A percentile compares a stretch with the other conserved stretches of the same genome.
Conservation (phyloP, 768 basidiomycete genomes). For the Megacollybia marginata region DNA sequence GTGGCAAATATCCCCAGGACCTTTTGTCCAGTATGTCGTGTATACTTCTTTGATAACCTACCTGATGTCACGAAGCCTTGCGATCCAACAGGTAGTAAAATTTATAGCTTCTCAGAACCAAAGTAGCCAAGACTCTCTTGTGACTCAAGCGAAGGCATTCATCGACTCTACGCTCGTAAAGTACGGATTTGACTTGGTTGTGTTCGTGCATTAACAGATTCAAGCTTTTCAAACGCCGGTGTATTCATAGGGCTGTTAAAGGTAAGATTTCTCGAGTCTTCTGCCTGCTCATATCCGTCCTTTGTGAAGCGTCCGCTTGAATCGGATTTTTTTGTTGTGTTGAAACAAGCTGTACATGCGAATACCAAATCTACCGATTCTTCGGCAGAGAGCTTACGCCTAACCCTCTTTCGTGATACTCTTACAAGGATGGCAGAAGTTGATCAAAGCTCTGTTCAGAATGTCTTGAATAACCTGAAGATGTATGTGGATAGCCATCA, state of each 20-base stretch:
- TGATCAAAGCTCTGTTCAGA: conserved; percentile 42
- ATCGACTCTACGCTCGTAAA: conserved; percentile 42
- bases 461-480: conserved; percentile 49
- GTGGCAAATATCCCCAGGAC: conserved; percentile 46
- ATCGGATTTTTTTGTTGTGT: conserved; percentile 42
- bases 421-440: conserved; percentile 39
- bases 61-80: conserved; percentile 28
- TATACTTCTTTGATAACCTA: neutral
- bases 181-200: conserved; percentile 21
- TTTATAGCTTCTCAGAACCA: conserved; percentile 40
- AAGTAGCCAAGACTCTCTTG: conserved; percentile 50
- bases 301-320: conserved; percentile 34
- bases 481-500: conserved; percentile 55
- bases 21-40: conserved; percentile 44
- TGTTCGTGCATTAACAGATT: neutral
- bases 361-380: conserved; percentile 23
- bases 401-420: conserved; percentile 50
- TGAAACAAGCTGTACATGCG: conserved; percentile 38
- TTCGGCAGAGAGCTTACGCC: conserved; percentile 29
- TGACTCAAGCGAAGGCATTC: conserved; percentile 49
- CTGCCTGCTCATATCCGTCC: neutral
- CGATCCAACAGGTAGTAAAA: conserved; percentile 42
- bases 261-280: conserved; percentile 23
- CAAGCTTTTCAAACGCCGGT: conserved; percentile 51
- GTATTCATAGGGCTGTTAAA: conserved; percentile 52